These are phyloP conservation scores for Hyaloscypha variabilis DNA, from an alignment of 495 filamentous ascomycete species.

Conservation along the genomic window DNA sequence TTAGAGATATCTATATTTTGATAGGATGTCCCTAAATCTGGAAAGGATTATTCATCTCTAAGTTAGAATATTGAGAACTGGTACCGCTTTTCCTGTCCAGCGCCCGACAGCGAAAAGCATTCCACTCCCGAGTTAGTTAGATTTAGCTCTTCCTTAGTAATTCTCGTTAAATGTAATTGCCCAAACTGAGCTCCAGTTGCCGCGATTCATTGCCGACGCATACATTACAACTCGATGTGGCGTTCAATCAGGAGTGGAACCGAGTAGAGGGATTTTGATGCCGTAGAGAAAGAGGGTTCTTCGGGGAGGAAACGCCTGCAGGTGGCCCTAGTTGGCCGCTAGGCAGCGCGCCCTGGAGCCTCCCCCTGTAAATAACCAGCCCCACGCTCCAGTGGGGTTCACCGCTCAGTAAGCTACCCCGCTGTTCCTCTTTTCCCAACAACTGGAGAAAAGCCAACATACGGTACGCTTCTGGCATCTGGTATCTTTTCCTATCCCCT, in stretches of 20 bases:
- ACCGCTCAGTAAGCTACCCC: background rate
- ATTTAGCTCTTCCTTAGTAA: background rate
- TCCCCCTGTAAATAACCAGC: background rate
- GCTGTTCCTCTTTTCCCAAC: background rate
- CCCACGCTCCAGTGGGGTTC: background rate
- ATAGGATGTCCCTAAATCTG: too few species aligned
- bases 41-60: too few species aligned
- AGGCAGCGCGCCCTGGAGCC: background rate
- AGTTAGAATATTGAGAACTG: too few species aligned
- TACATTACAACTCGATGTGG: background rate
- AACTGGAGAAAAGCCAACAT: background rate
- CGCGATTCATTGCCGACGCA: background rate
- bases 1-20: too few species aligned
- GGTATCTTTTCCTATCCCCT: too few species aligned
- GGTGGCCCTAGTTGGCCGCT: background rate
- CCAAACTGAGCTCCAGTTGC: background rate
- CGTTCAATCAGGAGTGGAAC: background rate
- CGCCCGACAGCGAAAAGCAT: too few species aligned
- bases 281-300: background rate
- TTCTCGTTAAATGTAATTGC: background rate
- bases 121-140: too few species aligned
- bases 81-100: too few species aligned
- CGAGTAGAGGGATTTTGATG: background rate
- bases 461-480: too few species aligned
- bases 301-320: conserved; percentile 2